phyloP scores from a whole-genome alignment of 2,329 filamentous ascomycete species.

The Aspergillus brunneoviolaceus region DNA sequence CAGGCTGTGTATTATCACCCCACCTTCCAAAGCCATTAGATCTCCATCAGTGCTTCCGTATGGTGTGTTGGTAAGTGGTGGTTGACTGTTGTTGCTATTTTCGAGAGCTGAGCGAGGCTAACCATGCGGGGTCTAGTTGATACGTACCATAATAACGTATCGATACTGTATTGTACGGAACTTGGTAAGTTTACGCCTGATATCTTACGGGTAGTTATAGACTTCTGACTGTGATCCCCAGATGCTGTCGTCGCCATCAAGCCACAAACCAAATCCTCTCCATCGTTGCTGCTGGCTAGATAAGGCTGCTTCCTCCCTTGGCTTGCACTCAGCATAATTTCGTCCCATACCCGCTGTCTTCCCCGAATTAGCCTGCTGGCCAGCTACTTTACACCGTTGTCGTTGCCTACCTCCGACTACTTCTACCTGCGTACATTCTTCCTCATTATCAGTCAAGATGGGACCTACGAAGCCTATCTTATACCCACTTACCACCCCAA shows the following conservation, averaged over 20 bases:
- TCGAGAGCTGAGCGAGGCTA: slow-evolving; percentile 8
- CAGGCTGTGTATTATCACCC: too few relatives aligned
- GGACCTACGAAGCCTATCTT: slow-evolving; percentile 34
- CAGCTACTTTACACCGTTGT: background rate
- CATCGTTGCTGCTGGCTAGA: background rate
- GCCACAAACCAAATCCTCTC: background rate
- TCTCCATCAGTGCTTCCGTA: background rate
- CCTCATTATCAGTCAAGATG: slow-evolving; percentile 16
- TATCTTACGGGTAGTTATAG: background rate
- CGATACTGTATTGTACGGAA: slow-evolving; percentile 15
- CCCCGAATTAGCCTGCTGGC: background rate
- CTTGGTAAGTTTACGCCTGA: slow-evolving; percentile 6
- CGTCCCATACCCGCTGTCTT: background rate
- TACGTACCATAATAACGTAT: slow-evolving; percentile 7
- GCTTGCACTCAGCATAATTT: background rate
- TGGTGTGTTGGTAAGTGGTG: slow-evolving; percentile 11
- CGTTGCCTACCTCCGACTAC: background rate
- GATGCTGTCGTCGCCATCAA: background rate
- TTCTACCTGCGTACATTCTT: background rate
- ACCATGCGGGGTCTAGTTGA: slow-evolving; percentile 1
- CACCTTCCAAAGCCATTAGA: background rate
- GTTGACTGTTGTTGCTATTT: slow-evolving; percentile 14
- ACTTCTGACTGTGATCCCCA: background rate
- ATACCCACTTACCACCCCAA: slow-evolving; percentile 43
- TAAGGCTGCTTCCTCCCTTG: background rate